Base-by-base conservation (phyloP, 1,139 yeast species). In the Nadsonia starkeyi-henricii region DNA sequence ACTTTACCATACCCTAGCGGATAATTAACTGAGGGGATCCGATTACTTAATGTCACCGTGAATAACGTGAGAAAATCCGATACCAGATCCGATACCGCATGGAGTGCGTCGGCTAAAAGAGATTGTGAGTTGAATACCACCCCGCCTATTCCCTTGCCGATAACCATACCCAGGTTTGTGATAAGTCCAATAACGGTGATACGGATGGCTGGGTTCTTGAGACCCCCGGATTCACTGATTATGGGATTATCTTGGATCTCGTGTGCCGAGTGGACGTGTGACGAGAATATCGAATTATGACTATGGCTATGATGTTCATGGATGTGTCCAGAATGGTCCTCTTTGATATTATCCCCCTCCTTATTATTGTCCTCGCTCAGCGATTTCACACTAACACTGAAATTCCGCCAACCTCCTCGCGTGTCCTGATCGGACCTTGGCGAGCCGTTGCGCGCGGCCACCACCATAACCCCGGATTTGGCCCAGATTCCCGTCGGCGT, bases 1-100 rank as follows among this genome's bases (percentile, higher is more conserved):
- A 91, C 74, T 59, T 89, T 86, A 50, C 98, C 98, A 61, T 81
- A 86, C 0, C 98, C 98, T 52, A 82, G 71, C 1, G 97, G 97
- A 62, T 78, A 91, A 23, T 69, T 63, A 5, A 70, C 63, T 19
- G 78, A 70, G 1, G 95, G 86, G n/a, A 77, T 72, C 54, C 76
- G 77, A 12, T 75, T 65, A 1, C 95, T 82, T 47, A 84, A 78
- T 43, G 85, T 80, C 21, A 91, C 96, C 1, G 98, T 89, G 3
- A 91, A 83, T 51, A 91, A 69, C 0, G 98, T 91, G 56, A 91
- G 69, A 49, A 89, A 75, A 64, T 91, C 98, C 13, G 95, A 85
- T 20, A 91, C 75, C 69, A 89, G 72, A 63, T 91, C 98, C 47
- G 94, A 81, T 17, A 85, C 72, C 1, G 96, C 89, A 64, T 89